Conservation (phyloP, 208 protist species). For the Trypanosoma vivax region DNA sequence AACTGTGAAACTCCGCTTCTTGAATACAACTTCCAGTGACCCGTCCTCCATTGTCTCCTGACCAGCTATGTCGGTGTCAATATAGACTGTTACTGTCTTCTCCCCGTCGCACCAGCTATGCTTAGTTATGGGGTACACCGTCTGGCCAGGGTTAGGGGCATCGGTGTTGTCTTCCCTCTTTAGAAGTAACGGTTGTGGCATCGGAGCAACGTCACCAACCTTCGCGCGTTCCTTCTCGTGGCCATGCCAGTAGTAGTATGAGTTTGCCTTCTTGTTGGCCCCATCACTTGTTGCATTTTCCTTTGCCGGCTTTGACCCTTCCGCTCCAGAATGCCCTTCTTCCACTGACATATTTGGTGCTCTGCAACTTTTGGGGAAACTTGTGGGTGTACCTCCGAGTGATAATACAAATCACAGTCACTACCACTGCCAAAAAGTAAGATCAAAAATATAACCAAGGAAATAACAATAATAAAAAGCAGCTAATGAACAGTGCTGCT, state of each 20-base stretch:
- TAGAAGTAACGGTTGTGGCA: conserved; percentile 66
- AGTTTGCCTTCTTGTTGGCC: conserved; percentile 29
- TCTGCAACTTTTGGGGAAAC: too few relatives aligned
- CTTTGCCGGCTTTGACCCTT: not conserved
- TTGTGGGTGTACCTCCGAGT: too few relatives aligned
- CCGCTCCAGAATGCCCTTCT: not conserved
- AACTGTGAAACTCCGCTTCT: conserved; percentile 21
- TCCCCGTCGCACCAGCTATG: conserved; percentile 72
- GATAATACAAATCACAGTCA: too few relatives aligned
- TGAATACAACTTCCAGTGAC: conserved; percentile 39
- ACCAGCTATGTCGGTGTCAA: conserved; percentile 35
- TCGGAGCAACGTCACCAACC: conserved; percentile 75
- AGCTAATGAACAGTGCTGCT: too few relatives aligned
- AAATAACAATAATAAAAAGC: too few relatives aligned
- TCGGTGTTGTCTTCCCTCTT: conserved; percentile 31
- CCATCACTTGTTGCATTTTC: not conserved
- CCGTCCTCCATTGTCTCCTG: conserved; percentile 30
- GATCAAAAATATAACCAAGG: too few relatives aligned
- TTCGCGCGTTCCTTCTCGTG: conserved; percentile 79
- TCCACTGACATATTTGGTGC: too few relatives aligned
- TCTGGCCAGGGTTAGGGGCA: too few relatives aligned
- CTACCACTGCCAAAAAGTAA: too few relatives aligned
- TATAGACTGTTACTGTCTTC: conserved; percentile 65
- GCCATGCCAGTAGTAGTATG: conserved; percentile 86
- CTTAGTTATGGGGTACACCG: conserved; percentile 36